Base-by-base conservation (phyloP, 23 red algal species). In the Cyanidium caldarium region DNA sequence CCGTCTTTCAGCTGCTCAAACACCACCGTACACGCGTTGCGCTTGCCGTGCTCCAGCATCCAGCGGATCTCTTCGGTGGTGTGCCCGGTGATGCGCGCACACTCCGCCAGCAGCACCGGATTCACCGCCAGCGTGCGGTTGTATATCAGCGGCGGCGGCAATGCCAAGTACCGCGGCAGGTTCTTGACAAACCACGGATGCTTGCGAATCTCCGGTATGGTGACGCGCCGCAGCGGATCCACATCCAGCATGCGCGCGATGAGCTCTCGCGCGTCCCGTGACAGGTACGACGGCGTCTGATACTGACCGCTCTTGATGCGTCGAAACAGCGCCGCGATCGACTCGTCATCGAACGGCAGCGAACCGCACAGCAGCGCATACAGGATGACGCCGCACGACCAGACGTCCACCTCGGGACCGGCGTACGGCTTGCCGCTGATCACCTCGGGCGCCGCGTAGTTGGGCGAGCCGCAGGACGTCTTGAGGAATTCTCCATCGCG, bases 391-490 rank as follows among this genome's bases (percentile, higher is more conserved):
- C 91, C 91, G 29, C 83, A 87, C 33, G 76, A 82, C 91, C 91
- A 96, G 39, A 96, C 80, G 66, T 96, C 91, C 15, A 87, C 91
- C 45, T 96, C 91, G 15, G 91, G 91, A 2, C 91, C 91, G 25
- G 91, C 91, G 51, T 96, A 96, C 21, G 86, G 68, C 73, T 96
- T 96, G 34, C 91, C 91, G 15, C 82, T 87, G 29, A 96, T 96
- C 15, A 96, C 91, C 46, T 96, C 91, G 17, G 91, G 91, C 0
- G 91, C 83, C 12, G 91, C 91, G 66, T 96, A 96, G 68, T 96
- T 96, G 25, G 91, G 91, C 29, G 83, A 87, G 0, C 91, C 91
- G 38, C 91, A 96, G 39, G 70, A 79, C 2, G 91, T 96, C 36
- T 84, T 83, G 37, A 96, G 46, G 68, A 96, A 96, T 40, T 78